Conservation (phyloP, 2,329 filamentous ascomycete genomes). For the Paraconiothyrium brasiliense region DNA sequence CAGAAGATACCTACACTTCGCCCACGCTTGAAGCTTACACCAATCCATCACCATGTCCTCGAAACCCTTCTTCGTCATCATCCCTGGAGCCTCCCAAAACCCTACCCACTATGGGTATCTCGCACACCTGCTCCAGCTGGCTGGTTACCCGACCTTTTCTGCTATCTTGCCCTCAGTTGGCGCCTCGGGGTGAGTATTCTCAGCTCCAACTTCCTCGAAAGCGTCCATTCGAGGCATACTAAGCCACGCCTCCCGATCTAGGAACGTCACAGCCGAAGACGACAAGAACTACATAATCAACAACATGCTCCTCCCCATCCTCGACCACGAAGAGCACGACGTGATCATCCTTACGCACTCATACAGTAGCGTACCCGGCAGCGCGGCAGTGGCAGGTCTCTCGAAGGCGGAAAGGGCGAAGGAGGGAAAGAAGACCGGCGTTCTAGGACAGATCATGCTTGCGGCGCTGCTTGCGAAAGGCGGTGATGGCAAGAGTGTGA, state of each 20-base stretch:
- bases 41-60: too few relatives aligned
- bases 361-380: slow-evolving; percentile 27
- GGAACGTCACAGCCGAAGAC: slow-evolving; percentile 19
- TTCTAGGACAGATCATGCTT: slow-evolving; percentile 30
- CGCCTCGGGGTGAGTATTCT: not conserved
- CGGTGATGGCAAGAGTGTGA: slow-evolving; percentile 25
- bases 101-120: slow-evolving; percentile 40
- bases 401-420: slow-evolving; percentile 21
- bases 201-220: too few relatives aligned
- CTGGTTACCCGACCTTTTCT: slow-evolving; percentile 34
- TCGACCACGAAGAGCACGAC: slow-evolving; percentile 29
- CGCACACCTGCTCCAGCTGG: slow-evolving; percentile 29
- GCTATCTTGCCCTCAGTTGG: slow-evolving; percentile 32
- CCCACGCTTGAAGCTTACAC: too few relatives aligned
- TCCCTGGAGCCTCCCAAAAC: slow-evolving; percentile 45
- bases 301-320: slow-evolving; percentile 24
- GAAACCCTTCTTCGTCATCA: slow-evolving; percentile 41
- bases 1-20: too few relatives aligned
- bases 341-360: slow-evolving; percentile 29
- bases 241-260: too few relatives aligned
- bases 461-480: slow-evolving; percentile 24
- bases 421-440: slow-evolving; percentile 25
- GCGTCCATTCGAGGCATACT: too few relatives aligned
- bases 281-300: slow-evolving; percentile 23
- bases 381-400: slow-evolving; percentile 24